Conservation (phyloP, 345 rosid genomes). For the Heritiera fomes region DNA sequence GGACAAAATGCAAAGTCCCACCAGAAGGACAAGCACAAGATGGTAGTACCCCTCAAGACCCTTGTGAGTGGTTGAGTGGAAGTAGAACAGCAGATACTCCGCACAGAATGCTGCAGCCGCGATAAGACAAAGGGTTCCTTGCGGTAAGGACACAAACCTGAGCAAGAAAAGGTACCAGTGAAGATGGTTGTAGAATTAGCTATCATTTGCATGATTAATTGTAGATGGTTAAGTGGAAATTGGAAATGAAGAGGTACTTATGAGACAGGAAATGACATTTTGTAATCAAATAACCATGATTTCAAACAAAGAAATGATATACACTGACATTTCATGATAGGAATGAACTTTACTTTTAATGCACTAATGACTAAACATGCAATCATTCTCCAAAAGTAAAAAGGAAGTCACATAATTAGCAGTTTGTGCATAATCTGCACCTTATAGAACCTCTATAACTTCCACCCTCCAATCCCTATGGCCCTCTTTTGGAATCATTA, state of each 20-base stretch:
- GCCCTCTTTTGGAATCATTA: neutral
- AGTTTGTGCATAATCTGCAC: neutral
- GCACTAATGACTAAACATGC: neutral
- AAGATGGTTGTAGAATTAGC: neutral
- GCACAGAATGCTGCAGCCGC: constrained; percentile 86
- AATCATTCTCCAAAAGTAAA: neutral
- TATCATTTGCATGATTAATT: neutral
- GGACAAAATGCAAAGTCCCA: constrained; percentile 66
- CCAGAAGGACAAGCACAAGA: constrained; percentile 78
- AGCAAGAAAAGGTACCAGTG: neutral
- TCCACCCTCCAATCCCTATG: neutral
- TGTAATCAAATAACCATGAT: neutral
- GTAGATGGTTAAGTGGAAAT: neutral
- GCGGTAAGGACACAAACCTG: constrained; percentile 73
- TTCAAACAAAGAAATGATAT: neutral
- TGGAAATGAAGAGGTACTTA: neutral
- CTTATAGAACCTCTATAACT: neutral
- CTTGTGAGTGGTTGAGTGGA: constrained; percentile 95
- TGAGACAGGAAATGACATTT: neutral
- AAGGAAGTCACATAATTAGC: neutral
- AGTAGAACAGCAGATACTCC: constrained; percentile 81
- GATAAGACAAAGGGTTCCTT: constrained; percentile 70
- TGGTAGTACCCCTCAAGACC: constrained; percentile 98
- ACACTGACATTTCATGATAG: neutral
- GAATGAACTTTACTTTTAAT: neutral